These are phyloP conservation scores for Rhynchospora breviuscula DNA, from an alignment of 176 grass and related monocot genomes.

Conservation along the genomic window DNA sequence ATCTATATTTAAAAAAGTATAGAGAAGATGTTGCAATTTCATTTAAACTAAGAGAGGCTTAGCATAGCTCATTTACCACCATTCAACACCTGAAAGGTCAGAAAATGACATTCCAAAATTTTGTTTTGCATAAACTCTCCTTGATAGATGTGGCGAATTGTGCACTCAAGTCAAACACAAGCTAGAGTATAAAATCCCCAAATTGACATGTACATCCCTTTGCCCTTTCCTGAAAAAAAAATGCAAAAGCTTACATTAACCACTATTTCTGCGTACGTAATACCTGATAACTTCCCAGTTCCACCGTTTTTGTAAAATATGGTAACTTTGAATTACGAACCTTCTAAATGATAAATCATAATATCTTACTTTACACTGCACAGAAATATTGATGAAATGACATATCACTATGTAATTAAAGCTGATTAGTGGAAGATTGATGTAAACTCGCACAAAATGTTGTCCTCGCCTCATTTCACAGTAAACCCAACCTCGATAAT, in stretches of 20 bases:
- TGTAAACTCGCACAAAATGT: background rate
- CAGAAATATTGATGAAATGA: background rate
- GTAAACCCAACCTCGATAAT: background rate
- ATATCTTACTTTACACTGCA: background rate
- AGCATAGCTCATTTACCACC: background rate
- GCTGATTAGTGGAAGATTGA: slow-evolving; percentile 3
- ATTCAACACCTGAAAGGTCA: background rate
- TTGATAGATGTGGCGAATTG: slow-evolving; percentile 11
- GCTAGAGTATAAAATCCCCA: background rate
- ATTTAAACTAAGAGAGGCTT: background rate
- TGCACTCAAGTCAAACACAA: background rate
- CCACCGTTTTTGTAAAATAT: background rate
- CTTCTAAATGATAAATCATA: background rate
- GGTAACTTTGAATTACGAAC: background rate
- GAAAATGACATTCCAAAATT: background rate
- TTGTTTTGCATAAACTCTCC: slow-evolving; percentile 5
- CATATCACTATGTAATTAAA: background rate
- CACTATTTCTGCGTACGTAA: background rate
- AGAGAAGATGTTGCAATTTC: background rate
- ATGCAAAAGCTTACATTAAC: background rate
- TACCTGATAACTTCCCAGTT: background rate
- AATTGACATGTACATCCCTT: background rate
- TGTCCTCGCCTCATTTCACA: background rate
- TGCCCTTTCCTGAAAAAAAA: background rate
- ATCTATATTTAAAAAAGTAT: background rate